phyloP scores from a whole-genome alignment of 345 rosid species.

The Raphanus raphanistrum region DNA sequence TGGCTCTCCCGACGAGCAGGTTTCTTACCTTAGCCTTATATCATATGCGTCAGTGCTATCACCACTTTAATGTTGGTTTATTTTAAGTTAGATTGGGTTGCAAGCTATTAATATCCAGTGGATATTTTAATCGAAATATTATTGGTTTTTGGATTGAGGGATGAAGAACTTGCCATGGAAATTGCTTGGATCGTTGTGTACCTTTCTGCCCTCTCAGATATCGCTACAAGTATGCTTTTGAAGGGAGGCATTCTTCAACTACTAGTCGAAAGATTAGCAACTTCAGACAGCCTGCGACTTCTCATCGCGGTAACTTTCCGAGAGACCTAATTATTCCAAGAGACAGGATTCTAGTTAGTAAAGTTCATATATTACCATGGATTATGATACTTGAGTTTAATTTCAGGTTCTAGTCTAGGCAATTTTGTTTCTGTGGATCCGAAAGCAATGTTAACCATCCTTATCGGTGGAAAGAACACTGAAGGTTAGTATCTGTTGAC shows the following conservation, averaged over 20 bases:
- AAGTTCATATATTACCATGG: not conserved
- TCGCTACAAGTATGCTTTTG: conserved; percentile 68
- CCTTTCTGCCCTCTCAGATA: conserved; percentile 93
- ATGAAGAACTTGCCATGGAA: conserved; percentile 86
- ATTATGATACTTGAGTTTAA: conserved; percentile 12
- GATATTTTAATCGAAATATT: not conserved
- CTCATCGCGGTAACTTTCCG: conserved; percentile 69
- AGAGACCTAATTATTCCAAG: not conserved
- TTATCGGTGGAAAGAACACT: conserved; percentile 62
- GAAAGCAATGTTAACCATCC: conserved; percentile 53
- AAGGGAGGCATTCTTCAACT: conserved; percentile 67
- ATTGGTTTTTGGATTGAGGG: conserved; percentile 49
- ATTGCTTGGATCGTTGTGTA: conserved; percentile 95
- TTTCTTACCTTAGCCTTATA: conserved; percentile 13
- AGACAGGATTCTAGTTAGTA: not conserved
- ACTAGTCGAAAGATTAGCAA: conserved; percentile 80
- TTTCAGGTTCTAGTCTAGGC: conserved; percentile 82
- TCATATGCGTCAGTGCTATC: not conserved
- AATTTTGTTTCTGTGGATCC: conserved; percentile 91
- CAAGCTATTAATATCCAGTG: not conserved
- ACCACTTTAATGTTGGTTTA: not conserved
- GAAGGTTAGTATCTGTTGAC: conserved; percentile 52
- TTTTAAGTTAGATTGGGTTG: not conserved
- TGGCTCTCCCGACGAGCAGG: conserved; percentile 95
- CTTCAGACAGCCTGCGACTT: conserved; percentile 73